Evolutionary conservation across 2,329 filamentous ascomycete genomes (phyloP), one percentile per base, ranked within the genome.

Genomic region (Aspergillus jensenii): DNA sequence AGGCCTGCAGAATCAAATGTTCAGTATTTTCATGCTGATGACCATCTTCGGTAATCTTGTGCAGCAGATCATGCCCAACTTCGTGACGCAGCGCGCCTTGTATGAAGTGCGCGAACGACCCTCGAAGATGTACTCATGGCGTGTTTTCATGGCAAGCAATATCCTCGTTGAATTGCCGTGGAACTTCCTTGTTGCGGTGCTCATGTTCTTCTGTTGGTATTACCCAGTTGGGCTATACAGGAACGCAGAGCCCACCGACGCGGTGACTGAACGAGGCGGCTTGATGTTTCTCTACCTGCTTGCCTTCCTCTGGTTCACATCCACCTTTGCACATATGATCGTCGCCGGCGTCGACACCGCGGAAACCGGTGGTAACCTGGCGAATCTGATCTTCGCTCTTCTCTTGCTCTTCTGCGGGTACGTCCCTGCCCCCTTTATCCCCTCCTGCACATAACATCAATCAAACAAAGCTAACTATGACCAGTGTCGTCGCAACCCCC

Each of bases 1-100:
- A 71, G 91, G 91, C 61, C 81, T 96, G 3, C 90, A 93, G 75
- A 96, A 96, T 77, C 90, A 96, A 71, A 91, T 95, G 86, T 96
- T 96, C 71, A 84, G 87, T 72, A 89, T 96, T 64, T 96, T 96
- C 83, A 90, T 95, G 83, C 78, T 95, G 55, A 79, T 90, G 58
- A 93, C 88, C 41, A 86, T 96, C 70, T 96, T 96, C 70, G 89
- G 89, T 55, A 78, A 78, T 61, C 62, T 79, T 46, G 73, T 77
- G 5, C 76, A 79, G 56, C 76, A 84, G 65, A 84, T 86, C 61
- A 84, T 85, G 75, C 84, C 84, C 2, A 75, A 82, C 37, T 87
- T 86, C 67, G 77, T 84, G 49, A 83, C 80, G 2, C 83, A 86
- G 65, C 79, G 84, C 45, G 78, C 82, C 1, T 74, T 87, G 3